Evolutionary conservation across 129 eudicot species (phyloP).

Genomic region (Flaveria sonorensis): DNA sequence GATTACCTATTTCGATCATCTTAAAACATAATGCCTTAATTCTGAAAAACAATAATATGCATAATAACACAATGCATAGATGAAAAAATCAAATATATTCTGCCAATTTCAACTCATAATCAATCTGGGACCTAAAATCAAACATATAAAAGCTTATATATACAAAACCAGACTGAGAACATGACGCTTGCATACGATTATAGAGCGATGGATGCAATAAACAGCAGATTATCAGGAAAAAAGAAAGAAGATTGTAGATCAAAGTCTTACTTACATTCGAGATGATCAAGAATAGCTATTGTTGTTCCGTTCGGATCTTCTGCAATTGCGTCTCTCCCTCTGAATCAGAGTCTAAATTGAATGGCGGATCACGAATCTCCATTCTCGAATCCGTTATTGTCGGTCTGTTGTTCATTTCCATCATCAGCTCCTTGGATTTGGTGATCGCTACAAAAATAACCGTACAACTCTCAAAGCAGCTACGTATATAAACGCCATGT

Average conservation of each 20-base stretch:
- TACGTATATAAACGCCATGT: not conserved
- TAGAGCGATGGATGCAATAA: not conserved
- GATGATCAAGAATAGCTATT: not conserved
- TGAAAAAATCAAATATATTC: not conserved
- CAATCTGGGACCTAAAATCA: not conserved
- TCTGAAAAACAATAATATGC: not conserved
- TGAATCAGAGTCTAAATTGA: constrained; percentile 19
- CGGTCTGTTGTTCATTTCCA: constrained; percentile 8
- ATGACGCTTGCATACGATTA: not conserved
- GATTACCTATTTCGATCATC: not conserved
- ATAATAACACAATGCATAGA: not conserved
- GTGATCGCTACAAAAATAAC: not conserved
- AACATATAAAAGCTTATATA: not conserved
- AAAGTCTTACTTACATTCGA: constrained; percentile 14
- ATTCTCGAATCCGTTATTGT: constrained; percentile 20
- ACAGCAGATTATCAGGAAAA: not conserved
- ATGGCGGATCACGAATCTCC: constrained; percentile 33
- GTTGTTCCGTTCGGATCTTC: not conserved
- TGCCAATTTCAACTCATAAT: not conserved
- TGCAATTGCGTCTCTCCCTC: not conserved
- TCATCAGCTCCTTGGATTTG: not conserved
- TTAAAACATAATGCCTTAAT: not conserved
- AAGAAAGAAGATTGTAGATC: not conserved
- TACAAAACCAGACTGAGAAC: not conserved
- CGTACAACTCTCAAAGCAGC: not conserved